Percentiles rank a stretch among this genome's conserved stretches.
phyloP scores from a whole-genome alignment of 495 filamentous ascomycete genomes.

The Talaromyces trachyspermus region DNA sequence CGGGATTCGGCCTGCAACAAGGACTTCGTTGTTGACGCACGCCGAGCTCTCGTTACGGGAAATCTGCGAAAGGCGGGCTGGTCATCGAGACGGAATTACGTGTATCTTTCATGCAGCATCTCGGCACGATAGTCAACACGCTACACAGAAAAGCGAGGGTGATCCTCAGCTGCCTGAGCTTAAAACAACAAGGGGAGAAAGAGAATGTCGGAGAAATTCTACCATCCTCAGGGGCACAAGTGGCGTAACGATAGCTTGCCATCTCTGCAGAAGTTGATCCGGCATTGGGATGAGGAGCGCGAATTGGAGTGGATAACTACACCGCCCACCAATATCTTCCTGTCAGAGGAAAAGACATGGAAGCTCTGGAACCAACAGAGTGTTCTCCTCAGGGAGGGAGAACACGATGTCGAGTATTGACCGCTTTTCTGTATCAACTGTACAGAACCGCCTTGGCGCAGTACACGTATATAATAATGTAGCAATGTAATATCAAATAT shows the following conservation, averaged over 20 bases:
- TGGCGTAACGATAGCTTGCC: constrained; percentile 7
- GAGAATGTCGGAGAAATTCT: constrained; percentile 7
- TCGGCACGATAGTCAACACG: constrained; percentile 12
- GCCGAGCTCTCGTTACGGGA: constrained; percentile 17
- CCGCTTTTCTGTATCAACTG: neutral
- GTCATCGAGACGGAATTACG: neutral
- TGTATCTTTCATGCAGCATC: constrained; percentile 8
- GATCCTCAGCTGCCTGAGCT: constrained; percentile 12
- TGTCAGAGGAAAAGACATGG: constrained; percentile 6
- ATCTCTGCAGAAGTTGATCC: constrained; percentile 8
- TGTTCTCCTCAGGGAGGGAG: neutral
- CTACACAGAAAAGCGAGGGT: constrained; percentile 20
- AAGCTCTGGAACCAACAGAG: constrained; percentile 13
- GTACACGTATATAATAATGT: too few relatives aligned
- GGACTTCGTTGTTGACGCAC: constrained; percentile 29
- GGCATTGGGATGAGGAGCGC: constrained; percentile 25
- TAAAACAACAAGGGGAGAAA: constrained; percentile 7
- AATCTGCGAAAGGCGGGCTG: constrained; percentile 3
- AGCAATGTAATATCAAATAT: too few relatives aligned
- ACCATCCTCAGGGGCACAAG: constrained; percentile 14
- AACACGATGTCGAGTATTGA: neutral
- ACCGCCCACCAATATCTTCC: constrained; percentile 12
- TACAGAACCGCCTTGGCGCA: too few relatives aligned
- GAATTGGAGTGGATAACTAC: constrained; percentile 17
- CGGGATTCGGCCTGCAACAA: constrained; percentile 21